phyloP scores from a whole-genome alignment of 257 asterid genomes.

The Asclepias syriaca region DNA sequence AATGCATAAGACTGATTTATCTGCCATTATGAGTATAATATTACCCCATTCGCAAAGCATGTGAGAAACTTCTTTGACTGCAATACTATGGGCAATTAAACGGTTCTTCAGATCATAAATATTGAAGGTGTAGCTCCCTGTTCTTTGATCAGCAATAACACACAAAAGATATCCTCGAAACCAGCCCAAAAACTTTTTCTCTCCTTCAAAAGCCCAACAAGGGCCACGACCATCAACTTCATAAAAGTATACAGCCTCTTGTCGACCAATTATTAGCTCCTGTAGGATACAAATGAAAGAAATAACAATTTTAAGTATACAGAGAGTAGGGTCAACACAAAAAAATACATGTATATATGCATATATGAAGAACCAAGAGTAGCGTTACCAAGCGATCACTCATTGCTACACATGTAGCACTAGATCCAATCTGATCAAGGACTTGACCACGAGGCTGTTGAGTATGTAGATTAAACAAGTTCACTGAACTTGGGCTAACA shows the following conservation, averaged over 20 bases:
- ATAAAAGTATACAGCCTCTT: constrained; percentile 90
- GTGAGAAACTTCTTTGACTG: constrained; percentile 75
- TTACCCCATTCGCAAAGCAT: constrained; percentile 99
- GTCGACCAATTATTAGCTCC: constrained; percentile 93
- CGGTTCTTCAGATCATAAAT: constrained; percentile 87
- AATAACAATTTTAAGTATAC: not conserved
- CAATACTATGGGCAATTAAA: constrained; percentile 75
- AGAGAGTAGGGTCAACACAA: constrained; percentile 6
- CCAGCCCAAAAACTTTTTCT: constrained; percentile 83
- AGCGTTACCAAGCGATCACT: constrained; percentile 71
- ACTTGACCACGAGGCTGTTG: constrained; percentile 64
- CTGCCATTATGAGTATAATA: constrained; percentile 73
- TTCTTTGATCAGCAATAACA: constrained; percentile 75
- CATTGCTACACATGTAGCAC: constrained; percentile 72
- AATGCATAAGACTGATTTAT: constrained; percentile 69
- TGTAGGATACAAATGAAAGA: constrained; percentile 24
- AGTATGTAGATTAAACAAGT: constrained; percentile 64
- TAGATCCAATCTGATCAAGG: constrained; percentile 88
- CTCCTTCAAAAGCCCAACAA: constrained; percentile 99
- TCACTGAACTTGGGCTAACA: constrained; percentile 81
- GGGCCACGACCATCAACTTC: constrained; percentile 99
- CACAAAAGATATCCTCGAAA: constrained; percentile 92
- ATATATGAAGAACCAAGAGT: not conserved
- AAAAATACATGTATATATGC: not conserved
- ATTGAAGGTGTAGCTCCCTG: constrained; percentile 66